These are phyloP conservation scores for Epichloe hybrida DNA, from an alignment of 2,329 filamentous ascomycete species.

Conservation along the genomic window DNA sequence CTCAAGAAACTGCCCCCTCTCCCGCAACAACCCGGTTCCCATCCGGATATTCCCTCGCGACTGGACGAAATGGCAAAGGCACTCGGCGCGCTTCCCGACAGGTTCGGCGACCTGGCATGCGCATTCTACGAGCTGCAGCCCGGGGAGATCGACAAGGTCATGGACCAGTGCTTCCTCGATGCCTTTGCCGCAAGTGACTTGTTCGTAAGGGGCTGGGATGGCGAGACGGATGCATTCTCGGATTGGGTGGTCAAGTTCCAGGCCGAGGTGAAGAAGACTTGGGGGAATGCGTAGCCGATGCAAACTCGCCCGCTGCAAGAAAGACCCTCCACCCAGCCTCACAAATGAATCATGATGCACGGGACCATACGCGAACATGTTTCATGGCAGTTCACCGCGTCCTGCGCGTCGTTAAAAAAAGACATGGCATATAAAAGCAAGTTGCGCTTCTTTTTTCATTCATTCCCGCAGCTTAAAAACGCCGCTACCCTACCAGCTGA, in stretches of 20 bases:
- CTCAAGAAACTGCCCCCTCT: conserved; percentile 43
- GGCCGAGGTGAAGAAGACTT: conserved; percentile 33
- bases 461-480: background rate
- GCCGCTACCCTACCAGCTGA: background rate
- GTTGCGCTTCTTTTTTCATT: background rate
- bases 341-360: too few species aligned
- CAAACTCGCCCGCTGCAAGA: too few species aligned
- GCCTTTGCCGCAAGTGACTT: conserved; percentile 43
- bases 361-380: too few species aligned
- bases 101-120: conserved; percentile 55
- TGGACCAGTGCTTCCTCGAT: conserved; percentile 47
- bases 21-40: conserved; percentile 12
- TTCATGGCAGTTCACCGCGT: too few species aligned
- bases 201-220: conserved; percentile 47
- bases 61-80: conserved; percentile 43
- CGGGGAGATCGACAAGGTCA: conserved; percentile 40
- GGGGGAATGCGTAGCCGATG: too few species aligned
- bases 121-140: conserved; percentile 59
- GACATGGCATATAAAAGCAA: background rate
- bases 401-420: too few species aligned
- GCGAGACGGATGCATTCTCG: conserved; percentile 60
- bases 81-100: conserved; percentile 48
- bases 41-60: conserved; percentile 22
- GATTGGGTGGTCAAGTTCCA: conserved; percentile 53
- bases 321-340: too few species aligned